phyloP scores from a whole-genome alignment of 495 filamentous ascomycete genomes.

The Chlorociboria aeruginascens region DNA sequence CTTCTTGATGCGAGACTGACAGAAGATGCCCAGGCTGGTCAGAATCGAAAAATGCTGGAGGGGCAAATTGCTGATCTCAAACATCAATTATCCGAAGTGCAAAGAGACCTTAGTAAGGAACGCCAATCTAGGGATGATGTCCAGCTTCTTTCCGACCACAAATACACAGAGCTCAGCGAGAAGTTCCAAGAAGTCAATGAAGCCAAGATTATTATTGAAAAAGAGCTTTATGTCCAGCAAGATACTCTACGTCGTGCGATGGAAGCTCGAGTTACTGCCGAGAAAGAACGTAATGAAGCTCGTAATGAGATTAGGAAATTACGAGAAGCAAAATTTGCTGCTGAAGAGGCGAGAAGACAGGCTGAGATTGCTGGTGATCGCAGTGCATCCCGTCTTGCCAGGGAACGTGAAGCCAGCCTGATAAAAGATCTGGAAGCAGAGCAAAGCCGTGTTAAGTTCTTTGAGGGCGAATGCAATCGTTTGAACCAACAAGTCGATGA shows the following conservation, averaged over 20 bases:
- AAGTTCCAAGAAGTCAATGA: conserved; percentile 86
- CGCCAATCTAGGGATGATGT: conserved; percentile 95
- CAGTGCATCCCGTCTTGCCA: conserved; percentile 61
- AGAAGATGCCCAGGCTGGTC: conserved; percentile 75
- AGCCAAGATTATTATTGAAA: conserved; percentile 93
- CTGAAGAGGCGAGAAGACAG: conserved; percentile 73
- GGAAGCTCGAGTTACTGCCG: conserved; percentile 64
- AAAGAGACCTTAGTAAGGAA: conserved; percentile 82
- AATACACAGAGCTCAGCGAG: conserved; percentile 64
- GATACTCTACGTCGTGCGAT: conserved; percentile 82
- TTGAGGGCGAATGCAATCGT: conserved; percentile 62
- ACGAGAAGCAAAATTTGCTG: conserved; percentile 67
- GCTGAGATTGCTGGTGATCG: conserved; percentile 74
- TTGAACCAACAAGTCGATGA: conserved; percentile 67
- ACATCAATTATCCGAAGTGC: conserved; percentile 66
- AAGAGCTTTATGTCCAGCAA: conserved; percentile 96
- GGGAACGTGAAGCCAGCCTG: conserved; percentile 69
- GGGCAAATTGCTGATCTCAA: conserved; percentile 82
- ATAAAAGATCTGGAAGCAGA: conserved; percentile 68
- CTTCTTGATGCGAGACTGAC: conserved; percentile 79
- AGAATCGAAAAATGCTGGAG: conserved; percentile 78
- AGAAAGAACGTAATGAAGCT: conserved; percentile 79
- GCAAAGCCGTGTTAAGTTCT: conserved; percentile 54
- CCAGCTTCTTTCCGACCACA: conserved; percentile 82
- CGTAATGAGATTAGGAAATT: conserved; percentile 75